Evolutionary conservation across 164 flowering plant genomes (phyloP), one percentile per base, ranked within the genome.

Genomic region (Litsea cubeba): DNA sequence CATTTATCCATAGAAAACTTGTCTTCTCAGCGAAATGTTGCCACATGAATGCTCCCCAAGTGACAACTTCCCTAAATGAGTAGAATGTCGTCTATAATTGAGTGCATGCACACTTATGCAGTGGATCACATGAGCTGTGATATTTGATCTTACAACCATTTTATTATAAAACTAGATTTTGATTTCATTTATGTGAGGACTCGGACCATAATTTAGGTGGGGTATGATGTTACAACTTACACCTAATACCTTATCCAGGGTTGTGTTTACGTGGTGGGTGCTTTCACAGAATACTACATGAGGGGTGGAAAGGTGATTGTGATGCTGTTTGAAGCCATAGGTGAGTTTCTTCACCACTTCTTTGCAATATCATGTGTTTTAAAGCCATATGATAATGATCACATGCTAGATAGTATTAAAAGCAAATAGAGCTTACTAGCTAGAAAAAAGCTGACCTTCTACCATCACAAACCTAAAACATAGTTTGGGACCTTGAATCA

Each of bases 281-380:
- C 94, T 23, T 91, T 83, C 71, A 54, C 51, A 71, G 87, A 87
- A 6, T 90, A 87, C 79, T 81, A 82, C 77, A 82, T 74, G 68
- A 84, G 77, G 71, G 83, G 82, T 11, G 81, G 82, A 68, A 88
- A 83, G 80, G 85, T 83, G 77, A 86, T 89, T 58, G n/a, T 79
- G 35, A 30, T 79, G 78, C 83, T 91, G 54, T 87, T 90, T 57
- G 93, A 91, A 79, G 92, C 97, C 50, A 85, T 90, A 73, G 97
- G 97, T 91, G 72, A 54, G 89, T 79, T 24, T 26, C 28, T 58
- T 5, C 18, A 6, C 40, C 26, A 14, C 17, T 40, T 76, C 11
- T 50, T 22, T 40, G 46, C 10, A 40, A 60, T 5, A 11, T 23
- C 63, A 6, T 7, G 17, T 60, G 23, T 60, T 60, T 60, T 60